These are phyloP conservation scores for Boletus huronensis DNA, from an alignment of 768 basidiomycete genomes.

Conservation along the genomic window DNA sequence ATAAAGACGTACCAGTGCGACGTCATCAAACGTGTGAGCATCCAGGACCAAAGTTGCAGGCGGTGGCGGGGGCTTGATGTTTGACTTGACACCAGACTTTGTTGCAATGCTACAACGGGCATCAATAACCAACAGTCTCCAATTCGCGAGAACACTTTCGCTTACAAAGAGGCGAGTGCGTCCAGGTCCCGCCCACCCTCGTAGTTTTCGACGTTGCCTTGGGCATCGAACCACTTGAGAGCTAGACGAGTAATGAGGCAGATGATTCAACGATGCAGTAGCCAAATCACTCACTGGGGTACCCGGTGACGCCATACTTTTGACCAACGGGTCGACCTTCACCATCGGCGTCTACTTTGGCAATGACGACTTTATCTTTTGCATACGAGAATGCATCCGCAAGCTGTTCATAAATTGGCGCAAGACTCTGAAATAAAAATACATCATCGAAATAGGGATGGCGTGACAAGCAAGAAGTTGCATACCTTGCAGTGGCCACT, in stretches of 20 bases:
- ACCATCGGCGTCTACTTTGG: conserved; percentile 92
- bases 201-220: conserved; percentile 66
- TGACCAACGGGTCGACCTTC: conserved; percentile 72
- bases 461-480: background rate
- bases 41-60: conserved; percentile 68
- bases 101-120: conserved; percentile 53
- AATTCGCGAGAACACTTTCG: background rate
- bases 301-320: conserved; percentile 79
- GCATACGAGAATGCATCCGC: conserved; percentile 79
- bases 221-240: conserved; percentile 83
- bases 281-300: conserved; percentile 63
- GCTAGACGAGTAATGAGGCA: conserved; percentile 44
- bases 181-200: conserved; percentile 81
- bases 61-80: conserved; percentile 79
- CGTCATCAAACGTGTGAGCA: conserved; percentile 66
- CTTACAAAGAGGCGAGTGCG: conserved; percentile 71
- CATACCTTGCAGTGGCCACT: conserved; percentile 87
- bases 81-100: conserved; percentile 82
- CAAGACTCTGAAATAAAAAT: conserved; percentile 64
- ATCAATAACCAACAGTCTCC: background rate
- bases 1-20: conserved; percentile 53
- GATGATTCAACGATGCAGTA: background rate
- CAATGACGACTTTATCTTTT: conserved; percentile 82
- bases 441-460: background rate
- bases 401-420: conserved; percentile 83